Evolutionary conservation across 2,329 filamentous ascomycete genomes (phyloP).

Genomic region (Zymoseptoria crescenta): DNA sequence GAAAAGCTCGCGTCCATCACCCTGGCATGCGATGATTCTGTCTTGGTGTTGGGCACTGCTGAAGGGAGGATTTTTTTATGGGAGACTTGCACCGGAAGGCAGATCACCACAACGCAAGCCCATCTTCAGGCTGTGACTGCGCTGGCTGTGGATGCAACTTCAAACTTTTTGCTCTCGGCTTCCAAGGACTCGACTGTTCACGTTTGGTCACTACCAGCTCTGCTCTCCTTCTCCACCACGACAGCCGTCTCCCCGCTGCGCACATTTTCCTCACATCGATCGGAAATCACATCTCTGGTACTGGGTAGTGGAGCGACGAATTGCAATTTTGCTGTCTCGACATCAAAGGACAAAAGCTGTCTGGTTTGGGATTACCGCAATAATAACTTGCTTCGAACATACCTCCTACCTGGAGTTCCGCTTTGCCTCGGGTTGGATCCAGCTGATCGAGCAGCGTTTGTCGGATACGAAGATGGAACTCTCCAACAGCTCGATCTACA

Average conservation of each 20-base stretch:
- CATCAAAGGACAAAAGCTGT: constrained; percentile 77
- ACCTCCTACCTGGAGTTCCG: constrained; percentile 68
- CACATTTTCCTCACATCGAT: constrained; percentile 70
- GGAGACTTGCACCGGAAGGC: constrained; percentile 76
- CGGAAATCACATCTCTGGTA: constrained; percentile 57
- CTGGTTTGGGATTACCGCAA: constrained; percentile 89
- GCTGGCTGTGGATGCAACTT: constrained; percentile 61
- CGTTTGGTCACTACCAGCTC: constrained; percentile 74
- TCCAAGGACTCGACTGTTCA: constrained; percentile 84
- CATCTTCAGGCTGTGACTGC: constrained; percentile 76
- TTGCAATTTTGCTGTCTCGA: constrained; percentile 76
- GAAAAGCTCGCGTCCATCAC: constrained; percentile 76
- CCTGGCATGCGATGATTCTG: constrained; percentile 56
- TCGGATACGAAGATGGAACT: constrained; percentile 71
- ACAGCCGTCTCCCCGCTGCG: constrained; percentile 60
- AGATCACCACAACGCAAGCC: constrained; percentile 65
- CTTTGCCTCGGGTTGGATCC: constrained; percentile 71
- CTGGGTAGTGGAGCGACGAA: constrained; percentile 61
- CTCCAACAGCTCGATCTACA: constrained; percentile 74
- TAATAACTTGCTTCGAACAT: constrained; percentile 68
- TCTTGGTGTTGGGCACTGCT: constrained; percentile 72
- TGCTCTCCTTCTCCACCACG: constrained; percentile 58
- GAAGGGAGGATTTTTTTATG: constrained; percentile 82
- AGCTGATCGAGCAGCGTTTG: constrained; percentile 72
- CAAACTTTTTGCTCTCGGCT: constrained; percentile 66